Percentiles rank a stretch among this genome's conserved stretches.
These are phyloP conservation scores for Yamadazyma atlantica DNA, from an alignment of 1,139 yeast species.

Conservation along the genomic window DNA sequence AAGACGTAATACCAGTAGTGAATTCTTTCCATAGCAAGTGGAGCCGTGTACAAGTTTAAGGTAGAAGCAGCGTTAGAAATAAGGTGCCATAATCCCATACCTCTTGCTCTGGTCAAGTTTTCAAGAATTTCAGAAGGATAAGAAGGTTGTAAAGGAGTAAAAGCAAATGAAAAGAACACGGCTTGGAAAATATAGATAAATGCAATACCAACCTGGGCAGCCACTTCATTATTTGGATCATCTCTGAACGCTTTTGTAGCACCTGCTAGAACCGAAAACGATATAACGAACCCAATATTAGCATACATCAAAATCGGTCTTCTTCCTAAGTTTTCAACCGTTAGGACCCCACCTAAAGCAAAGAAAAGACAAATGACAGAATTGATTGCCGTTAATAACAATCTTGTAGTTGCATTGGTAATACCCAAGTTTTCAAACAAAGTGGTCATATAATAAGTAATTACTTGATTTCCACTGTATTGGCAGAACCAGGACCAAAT, in stretches of 20 bases:
- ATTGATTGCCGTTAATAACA: slow-evolving; percentile 20
- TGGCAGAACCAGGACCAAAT: slow-evolving; percentile 5
- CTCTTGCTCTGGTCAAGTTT: slow-evolving; percentile 18
- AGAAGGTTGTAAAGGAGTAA: slow-evolving; percentile 21
- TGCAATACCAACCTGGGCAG: slow-evolving; percentile 14
- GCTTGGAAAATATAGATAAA: slow-evolving; percentile 20
- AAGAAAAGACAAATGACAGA: slow-evolving; percentile 15
- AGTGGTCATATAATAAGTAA: slow-evolving; percentile 20
- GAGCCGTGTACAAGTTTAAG: slow-evolving; percentile 20
- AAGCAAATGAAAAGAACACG: slow-evolving; percentile 19
- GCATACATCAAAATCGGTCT: slow-evolving; percentile 20
- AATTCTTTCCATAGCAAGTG: slow-evolving; percentile 21
- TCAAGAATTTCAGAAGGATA: slow-evolving; percentile 21
- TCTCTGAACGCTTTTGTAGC: slow-evolving; percentile 16
- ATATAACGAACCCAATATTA: slow-evolving; percentile 16
- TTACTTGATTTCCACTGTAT: slow-evolving; percentile 19
- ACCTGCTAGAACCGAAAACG: slow-evolving; percentile 16
- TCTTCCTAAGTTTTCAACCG: slow-evolving; percentile 17
- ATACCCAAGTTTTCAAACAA: slow-evolving; percentile 19
- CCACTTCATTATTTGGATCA: slow-evolving; percentile 8
- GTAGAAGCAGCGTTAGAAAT: slow-evolving; percentile 19
- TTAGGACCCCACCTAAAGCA: slow-evolving; percentile 18
- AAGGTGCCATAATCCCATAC: slow-evolving; percentile 15
- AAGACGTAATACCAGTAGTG: slow-evolving; percentile 21
- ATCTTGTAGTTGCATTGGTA: slow-evolving; percentile 15